Evolutionary conservation across 2,329 filamentous ascomycete species (phyloP).

Genomic region (Microsporum audouinii): DNA sequence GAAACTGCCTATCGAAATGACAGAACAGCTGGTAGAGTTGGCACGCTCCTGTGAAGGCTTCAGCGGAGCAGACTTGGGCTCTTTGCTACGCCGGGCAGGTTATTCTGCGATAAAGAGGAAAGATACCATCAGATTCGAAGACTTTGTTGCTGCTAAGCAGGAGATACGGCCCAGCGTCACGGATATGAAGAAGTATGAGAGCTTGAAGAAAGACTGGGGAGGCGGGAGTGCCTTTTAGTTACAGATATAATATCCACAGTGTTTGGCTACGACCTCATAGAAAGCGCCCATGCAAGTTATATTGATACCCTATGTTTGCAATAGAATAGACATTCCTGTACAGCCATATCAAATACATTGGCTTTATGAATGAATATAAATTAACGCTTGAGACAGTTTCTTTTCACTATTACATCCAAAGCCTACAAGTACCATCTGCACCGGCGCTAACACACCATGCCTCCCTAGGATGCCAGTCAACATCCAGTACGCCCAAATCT

Average conservation of each 20-base stretch:
- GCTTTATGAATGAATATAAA: not conserved
- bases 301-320: not conserved
- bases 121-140: constrained; percentile 37
- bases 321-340: not conserved
- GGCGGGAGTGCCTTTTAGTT: constrained; percentile 20
- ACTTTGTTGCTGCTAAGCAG: constrained; percentile 32
- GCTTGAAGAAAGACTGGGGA: constrained; percentile 41
- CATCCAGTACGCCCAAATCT: constrained; percentile 78
- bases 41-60: constrained; percentile 67
- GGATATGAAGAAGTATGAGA: constrained; percentile 47
- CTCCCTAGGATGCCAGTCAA: constrained; percentile 91
- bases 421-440: constrained; percentile 79
- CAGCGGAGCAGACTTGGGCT: constrained; percentile 56
- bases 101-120: constrained; percentile 44
- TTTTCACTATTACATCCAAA: constrained; percentile 56
- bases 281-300: not conserved
- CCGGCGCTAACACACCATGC: constrained; percentile 92
- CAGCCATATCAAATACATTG: not conserved
- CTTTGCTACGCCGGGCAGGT: constrained; percentile 48
- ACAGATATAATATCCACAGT: not conserved
- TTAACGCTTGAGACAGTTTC: not conserved
- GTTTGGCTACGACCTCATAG: not conserved
- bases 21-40: constrained; percentile 48
- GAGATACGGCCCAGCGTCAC: constrained; percentile 42
- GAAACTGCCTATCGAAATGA: constrained; percentile 42